phyloP scores from a whole-genome alignment of 2,329 filamentous ascomycete species.

The Massarina eburnea region DNA sequence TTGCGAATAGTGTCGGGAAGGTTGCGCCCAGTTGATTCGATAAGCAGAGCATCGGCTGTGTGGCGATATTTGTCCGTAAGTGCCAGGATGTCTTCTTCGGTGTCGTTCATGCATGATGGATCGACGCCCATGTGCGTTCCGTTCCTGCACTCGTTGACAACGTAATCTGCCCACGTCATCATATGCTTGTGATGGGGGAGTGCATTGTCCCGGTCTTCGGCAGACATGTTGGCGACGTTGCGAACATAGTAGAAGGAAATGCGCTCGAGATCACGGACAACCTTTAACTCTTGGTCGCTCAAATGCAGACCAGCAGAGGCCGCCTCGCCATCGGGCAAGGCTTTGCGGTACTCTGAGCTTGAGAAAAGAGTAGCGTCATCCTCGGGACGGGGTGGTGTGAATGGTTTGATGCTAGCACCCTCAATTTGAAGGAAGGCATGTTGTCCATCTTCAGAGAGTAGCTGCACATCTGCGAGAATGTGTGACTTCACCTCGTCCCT shows the following conservation, averaged over 20 bases:
- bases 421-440: constrained; percentile 15
- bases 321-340: constrained; percentile 6
- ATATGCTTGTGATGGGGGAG: constrained; percentile 7
- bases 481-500: no score
- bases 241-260: constrained; percentile 8
- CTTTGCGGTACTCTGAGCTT: constrained; percentile 2
- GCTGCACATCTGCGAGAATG: constrained; percentile 5
- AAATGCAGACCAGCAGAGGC: constrained; percentile 4
- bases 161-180: constrained; percentile 7
- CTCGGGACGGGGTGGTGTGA: constrained; percentile 6
- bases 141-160: background rate
- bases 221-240: background rate
- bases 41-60: constrained; percentile 4
- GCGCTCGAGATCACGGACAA: constrained; percentile 4
- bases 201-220: constrained; percentile 1
- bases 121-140: no score
- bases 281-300: constrained; percentile 2
- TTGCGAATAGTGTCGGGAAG: constrained; percentile 6
- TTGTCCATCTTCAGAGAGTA: constrained; percentile 5
- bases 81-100: constrained; percentile 4
- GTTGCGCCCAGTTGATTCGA: constrained; percentile 9
- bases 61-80: constrained; percentile 4
- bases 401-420: constrained; percentile 8
- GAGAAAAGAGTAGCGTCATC: constrained; percentile 13
- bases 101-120: constrained; percentile 2